Evolutionary conservation across 2,329 filamentous ascomycete species (phyloP).

Genomic region (Pezicula carpinea): DNA sequence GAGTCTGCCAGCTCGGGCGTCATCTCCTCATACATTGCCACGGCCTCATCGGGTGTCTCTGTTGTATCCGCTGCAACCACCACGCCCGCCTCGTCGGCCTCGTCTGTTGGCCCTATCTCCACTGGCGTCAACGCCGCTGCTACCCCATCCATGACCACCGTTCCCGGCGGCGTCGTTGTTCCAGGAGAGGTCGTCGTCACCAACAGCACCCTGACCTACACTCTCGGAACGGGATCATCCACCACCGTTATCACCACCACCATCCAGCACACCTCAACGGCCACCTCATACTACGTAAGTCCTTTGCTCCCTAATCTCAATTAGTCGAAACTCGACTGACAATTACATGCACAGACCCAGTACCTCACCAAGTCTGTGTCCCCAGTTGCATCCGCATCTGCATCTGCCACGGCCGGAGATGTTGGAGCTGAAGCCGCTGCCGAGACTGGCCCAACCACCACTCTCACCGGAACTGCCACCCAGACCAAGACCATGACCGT

Average conservation of each 20-base stretch:
- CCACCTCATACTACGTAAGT: slow-evolving; percentile 7
- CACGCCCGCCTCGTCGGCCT: slow-evolving; percentile 5
- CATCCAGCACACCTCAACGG: slow-evolving; percentile 32
- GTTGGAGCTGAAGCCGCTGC: slow-evolving; percentile 4
- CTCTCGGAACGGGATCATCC: slow-evolving; percentile 33
- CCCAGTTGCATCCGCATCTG: slow-evolving; percentile 1
- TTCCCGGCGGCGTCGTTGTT: not conserved
- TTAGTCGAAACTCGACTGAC: not conserved
- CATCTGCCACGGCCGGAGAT: not conserved
- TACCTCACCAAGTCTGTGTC: slow-evolving; percentile 19
- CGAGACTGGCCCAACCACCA: slow-evolving; percentile 8
- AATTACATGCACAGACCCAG: slow-evolving; percentile 4
- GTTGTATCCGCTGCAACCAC: slow-evolving; percentile 4
- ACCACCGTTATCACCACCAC: slow-evolving; percentile 42
- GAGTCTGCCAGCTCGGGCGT: slow-evolving; percentile 36
- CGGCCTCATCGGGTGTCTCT: not conserved
- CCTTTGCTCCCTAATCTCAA: not conserved
- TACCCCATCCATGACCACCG: not conserved
- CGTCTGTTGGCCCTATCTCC: slow-evolving; percentile 5
- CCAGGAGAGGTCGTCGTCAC: slow-evolving; percentile 26
- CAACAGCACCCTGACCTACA: slow-evolving; percentile 36
- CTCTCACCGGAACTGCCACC: slow-evolving; percentile 12
- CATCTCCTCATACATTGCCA: slow-evolving; percentile 25
- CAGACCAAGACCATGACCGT: slow-evolving; percentile 15
- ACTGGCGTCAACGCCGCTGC: slow-evolving; percentile 2